phyloP scores from a whole-genome alignment of 2,329 filamentous ascomycete genomes.

The Daldinia eschscholtzii region DNA sequence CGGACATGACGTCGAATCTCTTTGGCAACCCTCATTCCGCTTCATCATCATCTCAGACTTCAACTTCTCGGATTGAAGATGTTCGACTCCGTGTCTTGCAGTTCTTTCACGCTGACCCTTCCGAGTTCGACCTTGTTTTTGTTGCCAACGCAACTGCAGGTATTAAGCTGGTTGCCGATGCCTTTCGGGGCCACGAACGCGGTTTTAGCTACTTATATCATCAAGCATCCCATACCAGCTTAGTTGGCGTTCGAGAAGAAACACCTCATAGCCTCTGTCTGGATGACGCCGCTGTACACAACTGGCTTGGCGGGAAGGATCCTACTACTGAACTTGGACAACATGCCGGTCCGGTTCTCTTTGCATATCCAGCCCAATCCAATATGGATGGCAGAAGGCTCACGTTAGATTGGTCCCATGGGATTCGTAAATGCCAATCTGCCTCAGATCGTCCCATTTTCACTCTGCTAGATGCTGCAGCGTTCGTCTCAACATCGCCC shows the following conservation, averaged over 20 bases:
- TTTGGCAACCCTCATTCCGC: slow-evolving; percentile 94
- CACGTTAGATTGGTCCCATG: slow-evolving; percentile 75
- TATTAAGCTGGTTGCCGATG: slow-evolving; percentile 77
- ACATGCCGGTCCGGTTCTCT: slow-evolving; percentile 58
- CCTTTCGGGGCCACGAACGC: slow-evolving; percentile 73
- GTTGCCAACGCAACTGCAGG: slow-evolving; percentile 72
- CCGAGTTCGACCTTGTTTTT: slow-evolving; percentile 83
- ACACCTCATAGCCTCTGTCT: slow-evolving; percentile 76
- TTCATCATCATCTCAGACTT: slow-evolving; percentile 82
- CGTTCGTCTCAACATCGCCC: slow-evolving; percentile 80
- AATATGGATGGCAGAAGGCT: slow-evolving; percentile 88
- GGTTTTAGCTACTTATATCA: slow-evolving; percentile 90
- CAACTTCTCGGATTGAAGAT: slow-evolving; percentile 81
- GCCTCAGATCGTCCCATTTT: slow-evolving; percentile 59
- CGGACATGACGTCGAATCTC: slow-evolving; percentile 81
- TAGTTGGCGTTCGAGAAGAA: slow-evolving; percentile 83
- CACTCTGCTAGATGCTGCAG: slow-evolving; percentile 86
- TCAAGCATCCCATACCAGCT: slow-evolving; percentile 84
- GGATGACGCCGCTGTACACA: slow-evolving; percentile 70
- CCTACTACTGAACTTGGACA: slow-evolving; percentile 49
- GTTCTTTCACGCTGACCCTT: slow-evolving; percentile 85
- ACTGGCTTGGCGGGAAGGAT: slow-evolving; percentile 68
- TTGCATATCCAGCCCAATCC: slow-evolving; percentile 91
- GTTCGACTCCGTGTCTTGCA: slow-evolving; percentile 76
- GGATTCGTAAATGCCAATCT: slow-evolving; percentile 56